These are phyloP conservation scores for Pichia insulana DNA, from an alignment of 805 yeast species.

Conservation along the genomic window DNA sequence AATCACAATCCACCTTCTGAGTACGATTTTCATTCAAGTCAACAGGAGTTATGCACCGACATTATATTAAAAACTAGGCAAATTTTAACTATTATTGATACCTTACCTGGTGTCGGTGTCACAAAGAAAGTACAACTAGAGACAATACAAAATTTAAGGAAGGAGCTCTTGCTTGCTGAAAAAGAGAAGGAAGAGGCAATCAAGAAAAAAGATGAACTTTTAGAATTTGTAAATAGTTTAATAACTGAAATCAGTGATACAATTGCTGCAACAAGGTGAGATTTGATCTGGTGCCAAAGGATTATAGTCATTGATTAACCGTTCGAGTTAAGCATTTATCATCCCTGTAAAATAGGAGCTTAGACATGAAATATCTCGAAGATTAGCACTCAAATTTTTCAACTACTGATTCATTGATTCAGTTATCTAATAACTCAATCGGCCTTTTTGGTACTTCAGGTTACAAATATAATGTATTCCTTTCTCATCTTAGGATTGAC, in stretches of 20 bases:
- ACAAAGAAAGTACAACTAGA: slow-evolving; percentile 65
- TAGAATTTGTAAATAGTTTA: slow-evolving; percentile 54
- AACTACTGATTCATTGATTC: no score
- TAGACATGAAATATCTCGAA: no score
- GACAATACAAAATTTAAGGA: slow-evolving; percentile 52
- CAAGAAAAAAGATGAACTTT: slow-evolving; percentile 52
- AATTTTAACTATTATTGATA: slow-evolving; percentile 73
- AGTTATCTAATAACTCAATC: no score
- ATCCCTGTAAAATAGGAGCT: no score
- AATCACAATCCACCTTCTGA: slow-evolving; percentile 38
- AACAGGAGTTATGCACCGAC: slow-evolving; percentile 76
- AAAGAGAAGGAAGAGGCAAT: slow-evolving; percentile 47
- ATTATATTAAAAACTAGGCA: slow-evolving; percentile 80
- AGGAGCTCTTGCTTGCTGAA: slow-evolving; percentile 55
- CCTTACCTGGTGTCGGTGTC: slow-evolving; percentile 89
- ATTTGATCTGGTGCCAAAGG: no score
- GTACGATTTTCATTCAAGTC: slow-evolving; percentile 34
- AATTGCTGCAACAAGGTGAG: slow-evolving; percentile 34
- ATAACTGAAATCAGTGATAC: slow-evolving; percentile 54
- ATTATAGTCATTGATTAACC: no score
- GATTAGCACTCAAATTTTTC: no score
- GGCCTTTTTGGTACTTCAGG: no score
- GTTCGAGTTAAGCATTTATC: no score
- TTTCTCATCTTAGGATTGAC: no score
- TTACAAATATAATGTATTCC: no score